A percentile compares a stretch with the other conserved stretches of the same genome.
Conservation (phyloP, 2,329 filamentous ascomycete genomes). For the Aspergillus costaricaensis region DNA sequence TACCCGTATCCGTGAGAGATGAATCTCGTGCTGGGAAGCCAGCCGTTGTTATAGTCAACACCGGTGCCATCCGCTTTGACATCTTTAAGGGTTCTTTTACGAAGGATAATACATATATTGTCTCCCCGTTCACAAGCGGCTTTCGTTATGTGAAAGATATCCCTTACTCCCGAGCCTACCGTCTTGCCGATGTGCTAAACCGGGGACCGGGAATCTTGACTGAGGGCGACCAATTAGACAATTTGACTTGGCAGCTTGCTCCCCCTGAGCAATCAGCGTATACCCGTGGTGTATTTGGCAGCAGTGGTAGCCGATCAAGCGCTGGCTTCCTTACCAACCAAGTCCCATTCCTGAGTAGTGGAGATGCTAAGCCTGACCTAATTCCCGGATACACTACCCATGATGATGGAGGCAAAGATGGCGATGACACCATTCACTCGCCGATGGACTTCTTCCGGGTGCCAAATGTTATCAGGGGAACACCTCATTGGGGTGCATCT, state of each 20-base stretch:
- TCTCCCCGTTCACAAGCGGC: slow-evolving; percentile 83
- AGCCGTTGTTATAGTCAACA: slow-evolving; percentile 75
- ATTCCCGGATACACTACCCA: slow-evolving; percentile 81
- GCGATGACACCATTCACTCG: slow-evolving; percentile 85
- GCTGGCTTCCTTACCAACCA: slow-evolving; percentile 27
- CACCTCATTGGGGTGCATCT: slow-evolving; percentile 47
- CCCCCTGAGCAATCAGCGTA: slow-evolving; percentile 49
- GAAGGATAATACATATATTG: slow-evolving; percentile 77
- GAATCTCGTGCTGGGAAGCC: slow-evolving; percentile 61
- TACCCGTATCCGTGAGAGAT: slow-evolving; percentile 67
- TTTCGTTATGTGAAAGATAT: slow-evolving; percentile 79
- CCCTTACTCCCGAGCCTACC: slow-evolving; percentile 71
- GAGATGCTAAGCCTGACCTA: slow-evolving; percentile 42
- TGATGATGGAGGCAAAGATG: slow-evolving; percentile 79
- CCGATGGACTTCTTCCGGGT: slow-evolving; percentile 72
- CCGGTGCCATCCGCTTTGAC: slow-evolving; percentile 90
- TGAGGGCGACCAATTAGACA: slow-evolving; percentile 18
- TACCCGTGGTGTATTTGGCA: slow-evolving; percentile 15
- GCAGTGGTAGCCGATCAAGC: not conserved
- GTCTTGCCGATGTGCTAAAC: slow-evolving; percentile 64
- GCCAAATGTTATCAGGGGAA: slow-evolving; percentile 81
- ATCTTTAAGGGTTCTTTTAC: slow-evolving; percentile 93
- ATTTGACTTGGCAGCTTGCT: slow-evolving; percentile 36
- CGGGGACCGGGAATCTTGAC: slow-evolving; percentile 55
- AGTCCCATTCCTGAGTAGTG: slow-evolving; percentile 25